Base-by-base conservation (phyloP, 163 green algal genomes). In the Picocystis sp. region DNA sequence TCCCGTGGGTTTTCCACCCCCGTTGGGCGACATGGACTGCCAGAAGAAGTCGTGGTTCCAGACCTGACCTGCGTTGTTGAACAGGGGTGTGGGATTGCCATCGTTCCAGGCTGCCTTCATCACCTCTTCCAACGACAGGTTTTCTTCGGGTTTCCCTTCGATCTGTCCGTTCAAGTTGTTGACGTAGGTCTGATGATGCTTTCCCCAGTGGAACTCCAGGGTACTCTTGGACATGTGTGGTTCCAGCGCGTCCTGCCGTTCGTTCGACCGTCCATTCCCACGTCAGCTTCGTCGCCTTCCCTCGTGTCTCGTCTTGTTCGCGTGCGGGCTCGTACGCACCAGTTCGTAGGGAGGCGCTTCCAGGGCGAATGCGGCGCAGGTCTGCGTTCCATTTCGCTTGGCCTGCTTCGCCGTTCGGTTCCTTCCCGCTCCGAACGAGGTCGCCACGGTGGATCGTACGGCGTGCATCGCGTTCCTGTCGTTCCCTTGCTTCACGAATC, bases 11-110 rank as follows among this genome's bases (percentile, higher is more conserved):
- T 62, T n/a, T 23, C 77, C 73, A 21, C 70, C 73, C 35, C 69
- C 70, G 24, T 81, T 81, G 60, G 84, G 69, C 56, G 67, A 78
- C 73, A 94, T 87, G 53, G 55, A 79, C 72, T 92, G 76, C 84
- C 84, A 94, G 79, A 91, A 94, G 65, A 94, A 93, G 22, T 23
- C 21, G 44, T 25, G 44, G 60, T 50, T 57, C 15, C 62, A 21
- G 13, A 83, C 65, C 74, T 94, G 85, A 6, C 77, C 87, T 23
- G 87, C 87, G 57, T 96, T 95, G 86, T 96, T 96, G 76, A 96
- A 96, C 33, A 77, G 79, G n/a, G 88, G 71, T 1, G 72, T 85
- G 19, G 81, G 83, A 49, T 66, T 79, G 55, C 85, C 84, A 43
- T 67, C 69, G 70, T 94, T 94, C 76, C 86, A 96, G 24, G 71